A percentile compares a stretch with the other conserved stretches of the same genome.
Evolutionary conservation across 1,284 basidiomycete genomes (phyloP).

Genomic region (Termitomyces sp.): DNA sequence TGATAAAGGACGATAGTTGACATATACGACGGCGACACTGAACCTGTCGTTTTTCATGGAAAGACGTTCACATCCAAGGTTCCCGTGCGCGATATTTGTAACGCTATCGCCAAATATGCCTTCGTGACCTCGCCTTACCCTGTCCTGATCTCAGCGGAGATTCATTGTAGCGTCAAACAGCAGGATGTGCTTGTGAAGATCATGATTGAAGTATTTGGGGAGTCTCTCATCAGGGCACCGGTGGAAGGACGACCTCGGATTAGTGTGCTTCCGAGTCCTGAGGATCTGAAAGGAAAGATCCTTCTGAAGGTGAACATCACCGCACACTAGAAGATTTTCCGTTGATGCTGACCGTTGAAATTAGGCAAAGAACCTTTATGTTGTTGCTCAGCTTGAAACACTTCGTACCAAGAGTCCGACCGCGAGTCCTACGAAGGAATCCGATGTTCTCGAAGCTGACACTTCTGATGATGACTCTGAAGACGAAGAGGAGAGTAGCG

Average conservation of each 20-base stretch:
- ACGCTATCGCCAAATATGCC: conserved; percentile 88
- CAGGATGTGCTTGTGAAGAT: conserved; percentile 82
- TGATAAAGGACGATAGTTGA: conserved; percentile 59
- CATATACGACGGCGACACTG: conserved; percentile 84
- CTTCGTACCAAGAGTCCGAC: conserved; percentile 19
- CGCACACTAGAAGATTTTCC: background rate
- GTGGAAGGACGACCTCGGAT: conserved; percentile 46
- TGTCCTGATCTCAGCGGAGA: conserved; percentile 91
- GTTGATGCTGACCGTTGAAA: background rate
- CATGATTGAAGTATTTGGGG: conserved; percentile 77
- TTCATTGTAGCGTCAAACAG: conserved; percentile 81
- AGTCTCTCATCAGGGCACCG: conserved; percentile 63
- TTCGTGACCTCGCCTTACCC: conserved; percentile 94
- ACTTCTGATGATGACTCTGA: conserved; percentile 32
- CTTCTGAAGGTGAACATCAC: conserved; percentile 68
- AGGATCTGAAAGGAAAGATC: conserved; percentile 76
- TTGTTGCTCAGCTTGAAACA: conserved; percentile 36
- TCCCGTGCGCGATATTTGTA: conserved; percentile 78
- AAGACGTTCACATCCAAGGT: conserved; percentile 90
- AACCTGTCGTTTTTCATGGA: conserved; percentile 87
- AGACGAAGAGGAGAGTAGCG: conserved; percentile 18
- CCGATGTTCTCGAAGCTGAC: conserved; percentile 42
- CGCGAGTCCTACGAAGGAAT: conserved; percentile 20
- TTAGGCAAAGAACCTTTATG: conserved; percentile 60
- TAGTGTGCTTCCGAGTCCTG: conserved; percentile 77